Conservation (phyloP, 352 stramenopile species). For the Pythium sp. region DNA sequence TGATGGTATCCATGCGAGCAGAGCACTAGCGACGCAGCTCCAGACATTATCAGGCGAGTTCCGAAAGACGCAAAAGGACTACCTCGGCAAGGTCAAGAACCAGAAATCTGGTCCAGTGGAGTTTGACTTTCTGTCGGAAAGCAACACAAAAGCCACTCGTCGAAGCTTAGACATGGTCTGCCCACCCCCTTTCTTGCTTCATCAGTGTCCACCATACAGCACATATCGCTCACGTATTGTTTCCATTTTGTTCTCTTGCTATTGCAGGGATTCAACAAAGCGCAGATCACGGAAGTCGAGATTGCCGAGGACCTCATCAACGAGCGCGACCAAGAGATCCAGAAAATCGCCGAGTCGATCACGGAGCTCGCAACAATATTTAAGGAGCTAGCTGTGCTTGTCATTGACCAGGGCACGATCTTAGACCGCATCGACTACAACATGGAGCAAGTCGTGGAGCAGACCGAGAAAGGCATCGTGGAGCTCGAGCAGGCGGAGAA, state of each 20-base stretch:
- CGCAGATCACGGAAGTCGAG: constrained; percentile 96
- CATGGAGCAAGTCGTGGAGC: constrained; percentile 99
- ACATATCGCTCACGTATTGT: constrained; percentile 10
- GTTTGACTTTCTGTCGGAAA: constrained; percentile 88
- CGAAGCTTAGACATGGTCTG: constrained; percentile 49
- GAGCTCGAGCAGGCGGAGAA: constrained; percentile 99
- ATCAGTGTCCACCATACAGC: constrained; percentile 5
- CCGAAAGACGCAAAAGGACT: constrained; percentile 97
- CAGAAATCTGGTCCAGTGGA: constrained; percentile 95
- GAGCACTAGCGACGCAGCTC: constrained; percentile 94
- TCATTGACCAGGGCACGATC: constrained; percentile 99
- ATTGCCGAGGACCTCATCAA: constrained; percentile 95
- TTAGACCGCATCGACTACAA: constrained; percentile 99
- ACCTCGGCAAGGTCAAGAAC: constrained; percentile 94
- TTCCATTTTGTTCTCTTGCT: constrained; percentile 6
- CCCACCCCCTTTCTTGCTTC: not conserved
- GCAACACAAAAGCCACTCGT: constrained; percentile 57
- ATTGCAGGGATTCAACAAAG: constrained; percentile 89
- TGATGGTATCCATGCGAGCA: constrained; percentile 15
- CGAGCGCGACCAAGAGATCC: constrained; percentile 94
- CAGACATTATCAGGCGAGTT: constrained; percentile 97
- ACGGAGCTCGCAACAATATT: constrained; percentile 99
- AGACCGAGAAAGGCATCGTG: constrained; percentile 97
- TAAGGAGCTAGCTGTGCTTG: constrained; percentile 99
- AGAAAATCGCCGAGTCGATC: constrained; percentile 98